phyloP scores from a whole-genome alignment of 1,284 basidiomycete genomes.

The Pascua sp. region DNA sequence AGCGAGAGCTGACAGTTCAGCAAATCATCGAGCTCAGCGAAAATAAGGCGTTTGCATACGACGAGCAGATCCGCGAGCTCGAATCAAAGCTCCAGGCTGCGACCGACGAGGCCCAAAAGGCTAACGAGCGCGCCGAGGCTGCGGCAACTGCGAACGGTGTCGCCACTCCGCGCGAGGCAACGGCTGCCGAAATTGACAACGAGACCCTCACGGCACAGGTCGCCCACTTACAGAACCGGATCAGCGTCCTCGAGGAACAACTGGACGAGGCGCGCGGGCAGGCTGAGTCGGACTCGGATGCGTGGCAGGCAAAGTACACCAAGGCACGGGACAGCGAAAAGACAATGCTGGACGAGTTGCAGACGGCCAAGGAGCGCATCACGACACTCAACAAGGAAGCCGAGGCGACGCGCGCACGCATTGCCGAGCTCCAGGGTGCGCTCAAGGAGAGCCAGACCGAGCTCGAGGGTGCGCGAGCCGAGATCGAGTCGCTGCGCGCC shows the following conservation, averaged over 20 bases:
- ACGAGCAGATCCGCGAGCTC: slow-evolving; percentile 62
- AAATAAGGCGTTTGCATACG: slow-evolving; percentile 70
- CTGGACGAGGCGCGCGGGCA: slow-evolving; percentile 71
- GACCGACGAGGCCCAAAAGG: slow-evolving; percentile 4
- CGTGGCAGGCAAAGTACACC: slow-evolving; percentile 62
- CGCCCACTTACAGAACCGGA: slow-evolving; percentile 74
- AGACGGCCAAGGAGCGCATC: slow-evolving; percentile 61
- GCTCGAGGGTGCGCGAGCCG: slow-evolving; percentile 84
- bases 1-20: slow-evolving; percentile 49
- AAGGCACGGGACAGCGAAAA: slow-evolving; percentile 76
- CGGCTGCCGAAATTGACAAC: slow-evolving; percentile 84
- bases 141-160: slow-evolving; percentile 3
- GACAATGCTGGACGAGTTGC: slow-evolving; percentile 64
- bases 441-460: slow-evolving; percentile 81
- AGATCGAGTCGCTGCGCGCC: slow-evolving; percentile 75
- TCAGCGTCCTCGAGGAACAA: slow-evolving; percentile 73
- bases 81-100: slow-evolving; percentile 52
- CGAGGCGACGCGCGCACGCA: slow-evolving; percentile 58
- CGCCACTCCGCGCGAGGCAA: slow-evolving; percentile 48
- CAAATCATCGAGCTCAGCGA: slow-evolving; percentile 91
- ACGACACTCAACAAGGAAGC: slow-evolving; percentile 63
- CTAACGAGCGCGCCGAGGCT: slow-evolving; percentile 5
- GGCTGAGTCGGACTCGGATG: slow-evolving; percentile 69
- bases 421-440: slow-evolving; percentile 82
- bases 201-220: slow-evolving; percentile 84